Base-by-base conservation (phyloP, 305 asterid species). In the Striga hermonthica region DNA sequence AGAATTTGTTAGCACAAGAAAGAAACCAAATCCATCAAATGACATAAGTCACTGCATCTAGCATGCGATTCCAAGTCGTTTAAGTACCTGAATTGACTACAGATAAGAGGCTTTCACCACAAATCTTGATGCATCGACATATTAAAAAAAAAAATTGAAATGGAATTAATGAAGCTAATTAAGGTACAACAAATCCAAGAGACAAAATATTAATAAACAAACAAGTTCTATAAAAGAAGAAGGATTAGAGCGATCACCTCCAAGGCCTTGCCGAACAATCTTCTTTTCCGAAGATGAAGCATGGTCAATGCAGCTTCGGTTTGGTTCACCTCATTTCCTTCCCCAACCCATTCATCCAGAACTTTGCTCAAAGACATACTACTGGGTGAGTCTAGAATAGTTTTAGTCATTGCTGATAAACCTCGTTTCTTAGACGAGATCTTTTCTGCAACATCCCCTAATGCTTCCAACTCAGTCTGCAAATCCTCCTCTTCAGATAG, bases 331-430 rank as follows among this genome's bases (percentile, higher is more conserved):
- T 86, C 83, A 65, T 88, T 86, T 69, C 97, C 97, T 74, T 81
- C 86, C 71, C 80, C 79, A 44, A 84, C 74, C 96, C 97, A 90
- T 75, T 83, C 82, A 68, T 88, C 85, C 78, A 82, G 15, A 74
- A 72, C 76, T 40, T 64, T 75, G 66, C 57, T 58, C 71, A 86
- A 74, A 13, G 86, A 56, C 16, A 57, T 14, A 50, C 9, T 7
- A 55, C 76, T 49, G 62, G 76, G 77, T 66, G 81, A 53, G 60
- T 50, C 79, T 58, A 84, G 49, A 55, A 88, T 70, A 65, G 74
- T 80, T 67, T 68, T 74, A 65, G 69, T 62, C 75, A 90, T 63
- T 58, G 39, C 68, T 8, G 89, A 70, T n/a, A 62, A 43, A 41
- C 41, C 72, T 48, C 47, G 65, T 58, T 8, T 56, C 72, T 41